Evolutionary conservation across 352 stramenopile species (phyloP).

Genomic region (Elongisporangium senticosum): DNA sequence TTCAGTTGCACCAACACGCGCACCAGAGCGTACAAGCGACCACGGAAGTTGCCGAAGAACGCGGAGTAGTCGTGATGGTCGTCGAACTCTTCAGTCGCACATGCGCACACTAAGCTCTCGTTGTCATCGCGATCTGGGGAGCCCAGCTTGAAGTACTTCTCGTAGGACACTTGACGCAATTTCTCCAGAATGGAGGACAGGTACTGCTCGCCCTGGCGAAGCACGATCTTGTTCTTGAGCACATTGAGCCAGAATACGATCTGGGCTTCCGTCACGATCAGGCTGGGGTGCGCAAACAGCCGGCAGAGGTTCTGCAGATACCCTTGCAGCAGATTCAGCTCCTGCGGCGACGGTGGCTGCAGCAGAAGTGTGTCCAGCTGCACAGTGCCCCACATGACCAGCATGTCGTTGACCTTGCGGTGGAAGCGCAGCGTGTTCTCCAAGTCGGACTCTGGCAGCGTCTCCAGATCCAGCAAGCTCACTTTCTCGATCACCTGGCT

Average conservation of each 20-base stretch:
- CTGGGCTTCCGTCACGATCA: slow-evolving; percentile 64
- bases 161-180: slow-evolving; percentile 56
- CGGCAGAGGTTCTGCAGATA: slow-evolving; percentile 44
- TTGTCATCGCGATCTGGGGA: slow-evolving; percentile 55
- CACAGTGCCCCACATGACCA: slow-evolving; percentile 63
- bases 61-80: slow-evolving; percentile 63
- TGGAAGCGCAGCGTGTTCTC: slow-evolving; percentile 56
- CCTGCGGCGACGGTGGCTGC: slow-evolving; percentile 29
- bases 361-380: slow-evolving; percentile 55
- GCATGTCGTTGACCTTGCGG: slow-evolving; percentile 70
- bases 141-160: slow-evolving; percentile 78
- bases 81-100: slow-evolving; percentile 64
- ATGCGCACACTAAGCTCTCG: slow-evolving; percentile 27
- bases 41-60: slow-evolving; percentile 78
- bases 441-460: slow-evolving; percentile 29
- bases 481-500: slow-evolving; percentile 56
- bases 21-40: slow-evolving; percentile 71
- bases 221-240: slow-evolving; percentile 61
- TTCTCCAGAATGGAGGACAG: slow-evolving; percentile 31
- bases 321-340: slow-evolving; percentile 38
- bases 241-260: slow-evolving; percentile 69
- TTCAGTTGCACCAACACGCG: slow-evolving; percentile 59
- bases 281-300: slow-evolving; percentile 61
- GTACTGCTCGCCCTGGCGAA: slow-evolving; percentile 37
- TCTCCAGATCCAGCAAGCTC: slow-evolving; percentile 33